Conservation (phyloP, 192 early-diverging fungal genomes). For the Backusella circina region DNA sequence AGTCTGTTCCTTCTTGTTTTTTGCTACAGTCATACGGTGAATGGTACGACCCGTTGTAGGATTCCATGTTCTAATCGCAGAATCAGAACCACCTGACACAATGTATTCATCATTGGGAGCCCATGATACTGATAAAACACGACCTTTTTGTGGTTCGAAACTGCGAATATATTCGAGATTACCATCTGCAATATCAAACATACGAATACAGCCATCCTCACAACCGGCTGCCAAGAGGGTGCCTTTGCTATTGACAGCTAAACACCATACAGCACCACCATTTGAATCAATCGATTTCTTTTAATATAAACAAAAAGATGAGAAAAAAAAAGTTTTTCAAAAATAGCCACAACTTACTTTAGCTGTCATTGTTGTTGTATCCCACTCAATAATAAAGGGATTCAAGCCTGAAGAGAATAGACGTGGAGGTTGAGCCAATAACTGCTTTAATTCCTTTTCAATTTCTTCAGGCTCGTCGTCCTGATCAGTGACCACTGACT, state of each 20-base stretch:
- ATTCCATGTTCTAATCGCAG: constrained; percentile 71
- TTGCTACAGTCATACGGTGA: constrained; percentile 76
- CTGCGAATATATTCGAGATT: constrained; percentile 62
- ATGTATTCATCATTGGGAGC: constrained; percentile 64
- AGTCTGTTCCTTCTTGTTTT: constrained; percentile 67
- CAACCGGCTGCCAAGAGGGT: constrained; percentile 86
- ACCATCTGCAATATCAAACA: constrained; percentile 82
- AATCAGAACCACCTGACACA: constrained; percentile 81
- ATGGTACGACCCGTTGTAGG: constrained; percentile 48
- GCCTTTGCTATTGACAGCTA: constrained; percentile 73
- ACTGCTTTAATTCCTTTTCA: constrained; percentile 45
- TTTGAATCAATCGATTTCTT: constrained; percentile 67
- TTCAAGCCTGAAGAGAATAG: constrained; percentile 87
- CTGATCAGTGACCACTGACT: constrained; percentile 61
- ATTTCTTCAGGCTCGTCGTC: constrained; percentile 65
- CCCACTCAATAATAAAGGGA: constrained; percentile 86
- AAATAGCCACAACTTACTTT: constrained; percentile 35
- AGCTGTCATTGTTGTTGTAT: constrained; percentile 62
- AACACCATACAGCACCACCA: constrained; percentile 94
- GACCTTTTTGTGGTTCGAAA: constrained; percentile 65
- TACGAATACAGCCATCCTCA: constrained; percentile 86
- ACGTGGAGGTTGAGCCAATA: constrained; percentile 56
- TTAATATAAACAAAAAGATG: neutral
- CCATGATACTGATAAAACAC: constrained; percentile 89
- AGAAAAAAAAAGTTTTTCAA: neutral